Conservation (phyloP, 73 alveolate species). For the Paramecium octaurelia region DNA sequence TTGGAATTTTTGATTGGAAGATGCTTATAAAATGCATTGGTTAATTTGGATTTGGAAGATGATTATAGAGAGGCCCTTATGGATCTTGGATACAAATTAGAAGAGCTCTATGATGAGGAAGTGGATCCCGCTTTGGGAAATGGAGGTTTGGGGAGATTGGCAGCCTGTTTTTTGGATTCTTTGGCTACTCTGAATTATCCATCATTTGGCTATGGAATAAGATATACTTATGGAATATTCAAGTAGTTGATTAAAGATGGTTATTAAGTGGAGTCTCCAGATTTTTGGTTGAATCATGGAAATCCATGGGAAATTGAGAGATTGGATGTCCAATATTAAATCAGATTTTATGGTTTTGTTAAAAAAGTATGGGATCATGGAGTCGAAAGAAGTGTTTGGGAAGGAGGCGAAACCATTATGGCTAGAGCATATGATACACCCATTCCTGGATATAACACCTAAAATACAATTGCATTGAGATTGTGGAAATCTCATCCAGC, state of each 20-base stretch:
- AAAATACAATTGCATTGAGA: slow-evolving; percentile 94
- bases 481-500: slow-evolving; percentile 93
- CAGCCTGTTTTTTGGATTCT: slow-evolving; percentile 99
- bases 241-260: slow-evolving; percentile 95
- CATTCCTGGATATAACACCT: slow-evolving; percentile 97
- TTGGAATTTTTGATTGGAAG: slow-evolving; percentile 98
- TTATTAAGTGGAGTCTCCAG: slow-evolving; percentile 97
- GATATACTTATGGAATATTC: slow-evolving; percentile 99
- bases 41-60: slow-evolving; percentile 91
- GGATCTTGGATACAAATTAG: slow-evolving; percentile 90
- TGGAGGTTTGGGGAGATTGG: slow-evolving; percentile 99
- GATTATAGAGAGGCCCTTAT: slow-evolving; percentile 91
- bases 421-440: slow-evolving; percentile 99
- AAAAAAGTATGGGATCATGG: slow-evolving; percentile 72
- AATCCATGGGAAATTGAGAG: slow-evolving; percentile 99
- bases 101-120: slow-evolving; percentile 96
- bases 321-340: slow-evolving; percentile 90
- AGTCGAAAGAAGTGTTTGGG: slow-evolving; percentile 89
- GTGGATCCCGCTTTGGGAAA: slow-evolving; percentile 99
- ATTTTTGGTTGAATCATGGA: slow-evolving; percentile 96
- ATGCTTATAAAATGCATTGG: slow-evolving; percentile 94
- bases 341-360: slow-evolving; percentile 93
- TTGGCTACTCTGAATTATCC: slow-evolving; percentile 97
- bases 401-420: slow-evolving; percentile 94
- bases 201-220: slow-evolving; percentile 99